Conservation (phyloP, 2,329 filamentous ascomycete species). For the Cadophora gregata region DNA sequence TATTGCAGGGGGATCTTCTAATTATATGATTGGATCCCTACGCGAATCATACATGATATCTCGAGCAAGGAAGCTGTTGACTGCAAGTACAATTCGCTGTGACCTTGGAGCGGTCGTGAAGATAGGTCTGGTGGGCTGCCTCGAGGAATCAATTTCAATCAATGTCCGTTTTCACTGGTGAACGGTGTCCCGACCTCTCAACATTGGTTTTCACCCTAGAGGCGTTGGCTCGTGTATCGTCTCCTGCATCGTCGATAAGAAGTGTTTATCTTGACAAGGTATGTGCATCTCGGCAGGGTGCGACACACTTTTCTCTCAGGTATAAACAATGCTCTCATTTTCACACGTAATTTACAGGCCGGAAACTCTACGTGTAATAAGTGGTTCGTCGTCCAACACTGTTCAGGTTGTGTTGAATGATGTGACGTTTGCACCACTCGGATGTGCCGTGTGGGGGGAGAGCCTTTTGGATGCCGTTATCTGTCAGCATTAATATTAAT, state of each 20-base stretch:
- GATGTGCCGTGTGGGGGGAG: not conserved
- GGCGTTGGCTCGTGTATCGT: not conserved
- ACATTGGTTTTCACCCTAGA: not conserved
- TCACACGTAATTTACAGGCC: constrained; percentile 6
- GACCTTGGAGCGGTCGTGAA: not conserved
- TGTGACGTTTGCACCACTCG: not conserved
- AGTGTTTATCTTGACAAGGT: not conserved
- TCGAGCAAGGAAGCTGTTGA: not conserved
- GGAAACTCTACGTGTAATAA: not conserved
- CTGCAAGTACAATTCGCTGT: no score
- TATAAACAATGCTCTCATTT: constrained; percentile 10
- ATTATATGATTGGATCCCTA: not conserved
- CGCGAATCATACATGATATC: not conserved
- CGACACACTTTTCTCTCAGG: not conserved
- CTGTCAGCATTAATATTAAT: not conserved
- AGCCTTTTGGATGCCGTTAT: not conserved
- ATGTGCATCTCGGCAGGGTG: not conserved
- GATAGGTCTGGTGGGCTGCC: not conserved
- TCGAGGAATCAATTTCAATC: not conserved
- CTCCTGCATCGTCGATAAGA: not conserved
- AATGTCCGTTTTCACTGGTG: not conserved
- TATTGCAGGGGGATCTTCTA: not conserved
- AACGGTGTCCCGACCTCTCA: not conserved
- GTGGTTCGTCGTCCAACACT: not conserved
- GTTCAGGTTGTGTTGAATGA: not conserved